These are phyloP conservation scores for Tilletia horrida DNA, from an alignment of 1,284 basidiomycete genomes.

Conservation along the genomic window DNA sequence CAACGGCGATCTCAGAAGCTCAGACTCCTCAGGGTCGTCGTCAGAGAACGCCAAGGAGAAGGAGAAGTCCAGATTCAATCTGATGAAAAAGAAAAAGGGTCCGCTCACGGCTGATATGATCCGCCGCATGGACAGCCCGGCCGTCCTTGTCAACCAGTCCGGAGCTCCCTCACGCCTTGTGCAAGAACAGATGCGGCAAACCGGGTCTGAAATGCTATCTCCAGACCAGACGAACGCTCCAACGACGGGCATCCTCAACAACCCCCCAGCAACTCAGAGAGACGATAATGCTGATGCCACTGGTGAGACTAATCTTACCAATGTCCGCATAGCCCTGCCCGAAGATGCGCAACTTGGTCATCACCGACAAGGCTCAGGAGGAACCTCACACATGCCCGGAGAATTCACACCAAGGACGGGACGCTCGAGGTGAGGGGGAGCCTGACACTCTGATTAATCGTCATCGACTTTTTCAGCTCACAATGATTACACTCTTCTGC, in stretches of 20 bases:
- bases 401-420: background rate
- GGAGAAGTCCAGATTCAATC: conserved; percentile 28
- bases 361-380: background rate
- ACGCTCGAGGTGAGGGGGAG: conserved; percentile 2
- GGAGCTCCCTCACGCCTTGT: conserved; percentile 26
- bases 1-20: conserved; percentile 17
- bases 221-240: background rate
- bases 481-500: background rate
- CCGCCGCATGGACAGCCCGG: conserved; percentile 48
- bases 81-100: conserved; percentile 30
- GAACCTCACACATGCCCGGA: background rate
- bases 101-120: conserved; percentile 53
- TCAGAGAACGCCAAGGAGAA: conserved; percentile 24
- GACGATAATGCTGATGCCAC: too few species aligned
- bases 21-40: conserved; percentile 26
- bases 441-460: background rate
- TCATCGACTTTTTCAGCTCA: background rate
- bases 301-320: background rate
- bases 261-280: background rate
- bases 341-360: background rate
- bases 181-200: background rate
- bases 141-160: conserved; percentile 48
- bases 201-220: too few species aligned
- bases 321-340: background rate
- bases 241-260: background rate